Percentiles rank a stretch among this genome's conserved stretches.
These are phyloP conservation scores for Xerocomus brunneocitrinus DNA, from an alignment of 768 basidiomycete genomes.

Conservation along the genomic window DNA sequence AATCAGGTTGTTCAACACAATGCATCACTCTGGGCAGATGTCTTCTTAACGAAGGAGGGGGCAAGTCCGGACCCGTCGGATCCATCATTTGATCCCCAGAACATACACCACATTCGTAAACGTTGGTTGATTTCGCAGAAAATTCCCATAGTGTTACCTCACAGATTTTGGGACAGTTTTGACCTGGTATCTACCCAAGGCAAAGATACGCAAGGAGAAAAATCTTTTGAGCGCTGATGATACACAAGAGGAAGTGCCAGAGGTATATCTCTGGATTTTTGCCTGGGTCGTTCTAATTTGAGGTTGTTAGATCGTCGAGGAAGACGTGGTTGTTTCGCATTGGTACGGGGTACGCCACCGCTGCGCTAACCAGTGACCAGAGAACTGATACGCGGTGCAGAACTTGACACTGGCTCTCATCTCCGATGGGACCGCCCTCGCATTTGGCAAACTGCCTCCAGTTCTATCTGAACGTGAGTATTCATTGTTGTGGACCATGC, in stretches of 20 bases:
- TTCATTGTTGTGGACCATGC: background rate
- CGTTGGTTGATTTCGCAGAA: constrained; percentile 40
- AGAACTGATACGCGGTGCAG: constrained; percentile 33
- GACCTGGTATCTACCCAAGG: constrained; percentile 75
- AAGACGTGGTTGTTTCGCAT: constrained; percentile 69
- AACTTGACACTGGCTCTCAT: constrained; percentile 87
- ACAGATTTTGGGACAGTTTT: constrained; percentile 48
- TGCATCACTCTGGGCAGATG: constrained; percentile 78
- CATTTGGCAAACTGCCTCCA: constrained; percentile 51
- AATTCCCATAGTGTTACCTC: background rate
- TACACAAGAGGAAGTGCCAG: constrained; percentile 36
- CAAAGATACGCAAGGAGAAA: constrained; percentile 76
- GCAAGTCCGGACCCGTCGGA: constrained; percentile 61
- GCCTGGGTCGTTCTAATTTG: constrained; percentile 9
- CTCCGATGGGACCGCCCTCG: constrained; percentile 58
- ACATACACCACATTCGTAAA: constrained; percentile 71
- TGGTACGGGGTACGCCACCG: constrained; percentile 64
- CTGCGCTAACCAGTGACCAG: background rate
- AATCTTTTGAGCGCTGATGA: constrained; percentile 59
- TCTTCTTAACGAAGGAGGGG: constrained; percentile 66
- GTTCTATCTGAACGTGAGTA: constrained; percentile 60
- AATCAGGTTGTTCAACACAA: constrained; percentile 70
- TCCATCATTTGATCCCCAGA: constrained; percentile 45
- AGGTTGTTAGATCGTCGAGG: constrained; percentile 30
- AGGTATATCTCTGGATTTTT: constrained; percentile 36